Evolutionary conservation across 331 rosid species (phyloP).

Genomic region (Rhamnella rubrinervis): DNA sequence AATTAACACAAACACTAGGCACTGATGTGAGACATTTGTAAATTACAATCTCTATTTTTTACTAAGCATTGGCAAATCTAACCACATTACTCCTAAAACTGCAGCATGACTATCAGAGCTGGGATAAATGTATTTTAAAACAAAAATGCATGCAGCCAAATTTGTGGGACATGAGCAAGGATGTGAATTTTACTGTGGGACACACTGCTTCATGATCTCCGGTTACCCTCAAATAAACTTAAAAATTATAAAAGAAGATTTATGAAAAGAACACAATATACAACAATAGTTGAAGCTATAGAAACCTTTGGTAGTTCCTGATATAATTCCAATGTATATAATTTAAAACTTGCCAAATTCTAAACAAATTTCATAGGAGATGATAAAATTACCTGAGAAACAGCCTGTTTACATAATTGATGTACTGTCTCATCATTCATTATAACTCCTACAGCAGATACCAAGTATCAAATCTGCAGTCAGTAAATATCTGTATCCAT

Average conservation of each 20-base stretch:
- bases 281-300: conserved; percentile 8
- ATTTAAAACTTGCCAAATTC: background rate
- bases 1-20: too few species aligned
- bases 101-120: too few species aligned
- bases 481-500: conserved; percentile 16
- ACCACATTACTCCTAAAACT: too few species aligned
- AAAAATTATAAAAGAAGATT: conserved; percentile 2
- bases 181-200: too few species aligned
- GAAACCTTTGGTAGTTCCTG: conserved; percentile 7
- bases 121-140: too few species aligned
- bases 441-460: conserved; percentile 73
- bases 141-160: too few species aligned
- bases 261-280: conserved; percentile 2
- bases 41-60: too few species aligned
- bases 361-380: conserved; percentile 4
- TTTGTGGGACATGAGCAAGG: too few species aligned
- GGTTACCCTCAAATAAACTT: background rate
- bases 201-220: background rate
- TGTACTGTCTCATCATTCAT: conserved; percentile 95
- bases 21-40: too few species aligned
- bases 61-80: too few species aligned
- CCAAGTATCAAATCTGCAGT: conserved; percentile 26
- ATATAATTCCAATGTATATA: background rate
- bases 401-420: conserved; percentile 93
- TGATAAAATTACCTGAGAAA: conserved; percentile 76